phyloP scores from a whole-genome alignment of 2,329 filamentous ascomycete species.

The Beauveria varroae region DNA sequence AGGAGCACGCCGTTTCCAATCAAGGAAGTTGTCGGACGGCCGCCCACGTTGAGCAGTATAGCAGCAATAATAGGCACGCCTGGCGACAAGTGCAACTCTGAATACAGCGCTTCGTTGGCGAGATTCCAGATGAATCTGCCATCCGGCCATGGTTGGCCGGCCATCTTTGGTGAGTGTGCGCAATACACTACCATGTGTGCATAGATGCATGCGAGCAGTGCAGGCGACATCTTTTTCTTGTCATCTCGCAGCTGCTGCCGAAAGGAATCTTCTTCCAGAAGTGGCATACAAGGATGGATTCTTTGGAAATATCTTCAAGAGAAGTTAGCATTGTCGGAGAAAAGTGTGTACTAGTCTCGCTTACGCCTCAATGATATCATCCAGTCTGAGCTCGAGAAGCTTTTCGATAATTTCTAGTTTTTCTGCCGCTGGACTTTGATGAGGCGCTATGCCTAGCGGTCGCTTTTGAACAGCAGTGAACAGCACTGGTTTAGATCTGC shows the following conservation, averaged over 20 bases:
- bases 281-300: constrained; percentile 53
- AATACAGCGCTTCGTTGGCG: constrained; percentile 51
- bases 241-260: constrained; percentile 36
- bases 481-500: constrained; percentile 31
- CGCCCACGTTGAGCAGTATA: constrained; percentile 50
- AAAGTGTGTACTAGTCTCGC: constrained; percentile 13
- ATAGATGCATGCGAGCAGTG: constrained; percentile 49
- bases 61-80: constrained; percentile 51
- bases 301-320: constrained; percentile 42
- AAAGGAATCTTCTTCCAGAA: constrained; percentile 50
- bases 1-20: constrained; percentile 47
- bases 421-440: constrained; percentile 30
- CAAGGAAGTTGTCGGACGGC: constrained; percentile 52
- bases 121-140: constrained; percentile 55
- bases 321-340: background rate
- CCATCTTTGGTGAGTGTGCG: constrained; percentile 33
- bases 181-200: constrained; percentile 52
- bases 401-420: constrained; percentile 52
- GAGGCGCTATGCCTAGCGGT: constrained; percentile 34
- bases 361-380: constrained; percentile 42
- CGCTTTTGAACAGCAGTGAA: constrained; percentile 40
- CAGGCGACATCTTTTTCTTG: constrained; percentile 44
- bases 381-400: constrained; percentile 46
- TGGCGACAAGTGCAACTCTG: constrained; percentile 50
- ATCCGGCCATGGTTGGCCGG: constrained; percentile 39